Percentiles rank a stretch among this genome's conserved stretches.
phyloP scores from a whole-genome alignment of 176 grass and related monocot species.

The Zea luxurians region DNA sequence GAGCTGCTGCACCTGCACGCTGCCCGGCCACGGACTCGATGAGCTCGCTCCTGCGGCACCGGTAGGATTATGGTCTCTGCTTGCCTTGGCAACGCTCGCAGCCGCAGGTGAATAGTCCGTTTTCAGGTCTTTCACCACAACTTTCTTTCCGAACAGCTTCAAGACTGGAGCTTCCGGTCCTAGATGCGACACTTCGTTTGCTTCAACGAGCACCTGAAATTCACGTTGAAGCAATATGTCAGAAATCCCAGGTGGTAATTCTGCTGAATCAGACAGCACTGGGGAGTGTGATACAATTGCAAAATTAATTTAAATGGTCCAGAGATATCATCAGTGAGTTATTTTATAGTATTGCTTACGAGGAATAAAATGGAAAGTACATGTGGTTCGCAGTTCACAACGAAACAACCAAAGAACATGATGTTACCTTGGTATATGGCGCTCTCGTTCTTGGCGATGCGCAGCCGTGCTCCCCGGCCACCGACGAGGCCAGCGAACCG shows the following conservation, averaged over 20 bases:
- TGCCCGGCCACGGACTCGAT: conserved; percentile 42
- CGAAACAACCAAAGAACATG: conserved; percentile 26
- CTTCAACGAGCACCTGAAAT: conserved; percentile 40
- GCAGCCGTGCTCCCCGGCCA: conserved; percentile 40
- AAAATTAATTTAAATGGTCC: conserved; percentile 16
- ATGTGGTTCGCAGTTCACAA: neutral
- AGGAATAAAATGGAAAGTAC: conserved; percentile 6
- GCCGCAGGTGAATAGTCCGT: conserved; percentile 21
- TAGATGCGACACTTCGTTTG: conserved; percentile 32
- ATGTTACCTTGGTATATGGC: conserved; percentile 30
- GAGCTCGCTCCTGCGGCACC: conserved; percentile 24
- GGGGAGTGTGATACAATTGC: neutral
- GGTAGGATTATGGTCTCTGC: conserved; percentile 6
- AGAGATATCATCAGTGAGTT: neutral
- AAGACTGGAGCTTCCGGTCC: conserved; percentile 47
- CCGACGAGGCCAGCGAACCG: conserved; percentile 41
- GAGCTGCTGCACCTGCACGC: conserved; percentile 51
- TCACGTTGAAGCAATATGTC: neutral
- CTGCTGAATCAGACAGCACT: neutral
- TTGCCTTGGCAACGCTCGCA: neutral
- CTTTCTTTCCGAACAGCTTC: conserved; percentile 75
- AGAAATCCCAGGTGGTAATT: neutral
- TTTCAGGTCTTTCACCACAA: conserved; percentile 36
- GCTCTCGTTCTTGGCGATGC: conserved; percentile 16
- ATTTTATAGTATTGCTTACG: neutral